Evolutionary conservation across 1,284 basidiomycete species (phyloP).

Genomic region (Heimioporus retisporus): DNA sequence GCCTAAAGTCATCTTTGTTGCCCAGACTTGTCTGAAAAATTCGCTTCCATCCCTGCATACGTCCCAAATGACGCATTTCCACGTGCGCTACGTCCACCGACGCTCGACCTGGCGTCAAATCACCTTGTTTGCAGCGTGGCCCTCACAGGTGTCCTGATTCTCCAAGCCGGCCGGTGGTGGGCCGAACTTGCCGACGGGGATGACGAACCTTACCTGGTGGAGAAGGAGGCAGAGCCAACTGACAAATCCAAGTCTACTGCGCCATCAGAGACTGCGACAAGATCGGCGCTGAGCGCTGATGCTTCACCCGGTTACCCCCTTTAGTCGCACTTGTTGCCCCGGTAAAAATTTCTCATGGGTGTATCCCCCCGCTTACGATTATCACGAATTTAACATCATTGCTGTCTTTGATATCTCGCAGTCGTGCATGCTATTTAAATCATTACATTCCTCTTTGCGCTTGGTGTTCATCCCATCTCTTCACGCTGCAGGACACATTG

Average conservation of each 20-base stretch:
- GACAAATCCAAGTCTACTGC: slow-evolving; percentile 15
- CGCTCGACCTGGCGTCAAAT: slow-evolving; percentile 81
- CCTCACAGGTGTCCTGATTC: slow-evolving; percentile 80
- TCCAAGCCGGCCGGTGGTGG: slow-evolving; percentile 86
- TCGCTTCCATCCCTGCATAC: slow-evolving; percentile 62
- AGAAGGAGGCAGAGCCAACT: slow-evolving; percentile 30
- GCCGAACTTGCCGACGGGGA: slow-evolving; percentile 74
- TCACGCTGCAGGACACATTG: slow-evolving; percentile 16
- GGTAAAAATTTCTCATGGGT: slow-evolving; percentile 16
- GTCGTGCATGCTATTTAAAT: slow-evolving; percentile 31
- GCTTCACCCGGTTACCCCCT: background rate
- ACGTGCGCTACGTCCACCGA: slow-evolving; percentile 63
- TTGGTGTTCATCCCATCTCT: slow-evolving; percentile 11
- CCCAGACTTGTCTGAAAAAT: slow-evolving; percentile 66
- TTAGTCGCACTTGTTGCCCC: slow-evolving; percentile 10
- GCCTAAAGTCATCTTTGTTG: slow-evolving; percentile 4
- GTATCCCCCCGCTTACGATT: slow-evolving; percentile 16
- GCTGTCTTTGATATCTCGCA: slow-evolving; percentile 41
- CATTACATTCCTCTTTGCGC: slow-evolving; percentile 1
- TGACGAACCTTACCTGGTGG: slow-evolving; percentile 50
- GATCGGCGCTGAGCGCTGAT: slow-evolving; percentile 19
- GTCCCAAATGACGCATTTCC: slow-evolving; percentile 60
- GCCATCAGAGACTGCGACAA: slow-evolving; percentile 11
- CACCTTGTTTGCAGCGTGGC: slow-evolving; percentile 87
- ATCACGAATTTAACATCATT: slow-evolving; percentile 33